A percentile compares a stretch with the other conserved stretches of the same genome.
Evolutionary conservation across 2,329 filamentous ascomycete species (phyloP).

Genomic region (Colletotrichum sojae): DNA sequence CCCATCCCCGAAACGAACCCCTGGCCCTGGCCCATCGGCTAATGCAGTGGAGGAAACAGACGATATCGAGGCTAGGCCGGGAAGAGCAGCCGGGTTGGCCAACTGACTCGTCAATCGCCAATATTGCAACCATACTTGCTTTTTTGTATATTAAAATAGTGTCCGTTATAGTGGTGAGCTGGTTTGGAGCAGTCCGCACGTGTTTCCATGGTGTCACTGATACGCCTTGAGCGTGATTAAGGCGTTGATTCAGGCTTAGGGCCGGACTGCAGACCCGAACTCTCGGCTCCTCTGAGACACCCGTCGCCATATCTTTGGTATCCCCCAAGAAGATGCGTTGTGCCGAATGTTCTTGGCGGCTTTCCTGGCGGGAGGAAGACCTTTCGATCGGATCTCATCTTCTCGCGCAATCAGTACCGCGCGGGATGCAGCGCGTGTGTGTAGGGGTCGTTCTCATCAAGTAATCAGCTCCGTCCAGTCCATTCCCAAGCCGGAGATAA

Average conservation of each 20-base stretch:
- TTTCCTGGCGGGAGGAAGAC: not conserved
- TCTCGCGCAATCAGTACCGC: not conserved
- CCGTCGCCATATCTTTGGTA: not conserved
- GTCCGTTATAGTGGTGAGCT: constrained; percentile 6
- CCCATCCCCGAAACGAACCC: constrained; percentile 34
- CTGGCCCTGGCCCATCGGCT: constrained; percentile 17
- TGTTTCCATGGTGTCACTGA: constrained; percentile 12
- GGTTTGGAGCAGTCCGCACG: constrained; percentile 9
- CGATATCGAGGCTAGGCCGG: constrained; percentile 19
- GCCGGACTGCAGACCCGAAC: constrained; percentile 11
- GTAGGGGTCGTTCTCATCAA: constrained; percentile 4
- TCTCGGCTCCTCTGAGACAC: constrained; percentile 1
- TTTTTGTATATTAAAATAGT: constrained; percentile 31
- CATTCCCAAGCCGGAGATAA: constrained; percentile 17
- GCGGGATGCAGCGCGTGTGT: constrained; percentile 3
- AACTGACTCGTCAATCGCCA: constrained; percentile 28
- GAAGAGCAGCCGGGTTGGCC: constrained; percentile 11
- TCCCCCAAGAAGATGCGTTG: not conserved
- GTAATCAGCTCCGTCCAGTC: constrained; percentile 15
- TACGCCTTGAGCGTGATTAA: constrained; percentile 5
- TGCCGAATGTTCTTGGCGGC: not conserved
- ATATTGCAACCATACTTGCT: constrained; percentile 24
- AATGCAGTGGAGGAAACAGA: constrained; percentile 9
- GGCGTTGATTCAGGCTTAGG: not conserved
- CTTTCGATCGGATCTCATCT: not conserved